Percentiles rank a stretch among this genome's conserved stretches.
These are phyloP conservation scores for Nitzschia sp. DNA, from an alignment of 108 stramenopile species.

Conservation along the genomic window DNA sequence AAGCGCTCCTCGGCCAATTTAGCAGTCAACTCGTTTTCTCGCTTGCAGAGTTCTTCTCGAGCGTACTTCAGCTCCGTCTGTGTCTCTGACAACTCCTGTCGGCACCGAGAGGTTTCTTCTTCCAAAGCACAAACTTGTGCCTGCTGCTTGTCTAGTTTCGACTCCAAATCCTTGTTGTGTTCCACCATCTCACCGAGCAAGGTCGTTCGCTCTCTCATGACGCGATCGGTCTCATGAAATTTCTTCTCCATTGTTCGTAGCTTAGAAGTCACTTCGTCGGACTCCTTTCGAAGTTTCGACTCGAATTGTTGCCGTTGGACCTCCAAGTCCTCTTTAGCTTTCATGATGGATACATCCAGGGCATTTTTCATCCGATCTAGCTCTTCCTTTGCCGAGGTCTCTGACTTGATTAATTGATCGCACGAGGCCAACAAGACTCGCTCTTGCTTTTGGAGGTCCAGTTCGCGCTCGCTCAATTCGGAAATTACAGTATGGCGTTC, in stretches of 20 bases:
- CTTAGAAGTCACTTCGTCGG: constrained; percentile 1
- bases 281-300: constrained; percentile 6
- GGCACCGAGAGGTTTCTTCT: constrained; percentile 9
- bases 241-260: constrained; percentile 9
- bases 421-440: background rate
- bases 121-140: constrained; percentile 7
- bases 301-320: constrained; percentile 5
- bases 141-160: constrained; percentile 24
- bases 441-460: constrained; percentile 11
- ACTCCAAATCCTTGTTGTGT: constrained; percentile 35
- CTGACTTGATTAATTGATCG: constrained; percentile 13
- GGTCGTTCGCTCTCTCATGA: constrained; percentile 21
- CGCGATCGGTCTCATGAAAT: constrained; percentile 5
- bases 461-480: background rate
- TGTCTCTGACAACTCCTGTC: constrained; percentile 1
- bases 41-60: constrained; percentile 12
- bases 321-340: constrained; percentile 14
- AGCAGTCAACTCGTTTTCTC: constrained; percentile 13
- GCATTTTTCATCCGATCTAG: constrained; percentile 14
- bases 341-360: constrained; percentile 14
- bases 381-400: constrained; percentile 7
- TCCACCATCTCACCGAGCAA: constrained; percentile 43
- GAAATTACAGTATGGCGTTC: constrained; percentile 10
- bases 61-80: background rate
- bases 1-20: constrained; percentile 27